Percentiles rank a stretch among this genome's conserved stretches.
Conservation (phyloP, 768 basidiomycete species). For the Tulasnella sp. region DNA sequence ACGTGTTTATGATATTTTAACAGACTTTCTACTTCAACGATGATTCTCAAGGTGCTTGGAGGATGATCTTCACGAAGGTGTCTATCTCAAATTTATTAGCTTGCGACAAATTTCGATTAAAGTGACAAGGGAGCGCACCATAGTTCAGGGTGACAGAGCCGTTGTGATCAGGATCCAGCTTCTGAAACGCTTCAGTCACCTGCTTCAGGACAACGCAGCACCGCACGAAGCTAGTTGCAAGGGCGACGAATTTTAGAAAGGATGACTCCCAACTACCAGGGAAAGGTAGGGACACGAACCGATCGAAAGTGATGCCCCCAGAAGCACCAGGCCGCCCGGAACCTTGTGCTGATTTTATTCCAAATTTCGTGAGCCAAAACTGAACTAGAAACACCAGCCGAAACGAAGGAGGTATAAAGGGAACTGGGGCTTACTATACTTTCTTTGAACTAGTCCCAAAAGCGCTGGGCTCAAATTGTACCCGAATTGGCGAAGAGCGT, state of each 20-base stretch:
- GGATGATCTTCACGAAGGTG: conserved; percentile 24
- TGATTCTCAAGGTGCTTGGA: conserved; percentile 8
- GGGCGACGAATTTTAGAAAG: too few species aligned
- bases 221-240: conserved; percentile 62
- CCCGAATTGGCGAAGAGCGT: conserved; percentile 74
- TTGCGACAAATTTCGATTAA: background rate
- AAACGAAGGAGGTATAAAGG: background rate
- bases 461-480: conserved; percentile 68
- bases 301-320: conserved; percentile 75
- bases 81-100: background rate
- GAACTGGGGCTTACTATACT: conserved; percentile 59
- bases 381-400: background rate
- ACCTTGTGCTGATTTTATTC: conserved; percentile 18
- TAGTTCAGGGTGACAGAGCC: conserved; percentile 70
- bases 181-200: conserved; percentile 64
- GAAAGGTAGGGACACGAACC: conserved; percentile 34
- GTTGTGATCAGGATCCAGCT: conserved; percentile 59
- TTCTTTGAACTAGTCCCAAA: conserved; percentile 61
- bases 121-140: conserved; percentile 60
- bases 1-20: background rate
- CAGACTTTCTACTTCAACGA: background rate
- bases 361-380: background rate
- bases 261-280: background rate
- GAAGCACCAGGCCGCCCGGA: conserved; percentile 29
- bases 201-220: conserved; percentile 82